Evolutionary conservation across 257 asterid species (phyloP).

Genomic region (Cynanchum wilfordii): DNA sequence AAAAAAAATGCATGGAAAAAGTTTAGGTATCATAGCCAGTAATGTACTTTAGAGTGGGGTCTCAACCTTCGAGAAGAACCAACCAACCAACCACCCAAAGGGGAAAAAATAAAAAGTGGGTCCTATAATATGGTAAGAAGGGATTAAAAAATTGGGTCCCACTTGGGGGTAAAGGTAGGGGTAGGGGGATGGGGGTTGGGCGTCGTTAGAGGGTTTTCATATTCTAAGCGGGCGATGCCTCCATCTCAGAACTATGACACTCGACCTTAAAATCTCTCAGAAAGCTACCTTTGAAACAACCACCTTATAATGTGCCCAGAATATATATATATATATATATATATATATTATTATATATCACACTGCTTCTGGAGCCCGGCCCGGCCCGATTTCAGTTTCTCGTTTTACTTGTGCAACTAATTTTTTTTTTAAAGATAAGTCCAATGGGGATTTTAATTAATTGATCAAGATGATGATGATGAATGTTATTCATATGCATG

Average conservation of each 20-base stretch:
- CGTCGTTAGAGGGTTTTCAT: constrained; percentile 28
- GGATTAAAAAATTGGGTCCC: too few relatives aligned
- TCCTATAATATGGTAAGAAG: too few relatives aligned
- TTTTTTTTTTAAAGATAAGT: too few relatives aligned
- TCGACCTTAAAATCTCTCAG: constrained; percentile 62
- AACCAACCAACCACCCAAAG: constrained; percentile 28
- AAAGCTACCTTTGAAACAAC: constrained; percentile 36
- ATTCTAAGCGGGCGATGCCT: constrained; percentile 25
- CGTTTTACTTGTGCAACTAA: constrained; percentile 31
- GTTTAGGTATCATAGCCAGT: constrained; percentile 36
- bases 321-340: too few relatives aligned
- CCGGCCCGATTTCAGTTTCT: background rate
- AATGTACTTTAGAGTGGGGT: constrained; percentile 27
- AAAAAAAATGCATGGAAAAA: constrained; percentile 44
- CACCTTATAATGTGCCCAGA: background rate
- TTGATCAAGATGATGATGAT: constrained; percentile 1
- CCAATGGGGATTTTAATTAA: constrained; percentile 9
- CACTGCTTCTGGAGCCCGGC: background rate
- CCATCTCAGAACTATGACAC: constrained; percentile 48
- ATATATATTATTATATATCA: too few relatives aligned
- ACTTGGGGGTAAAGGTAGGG: constrained; percentile 2
- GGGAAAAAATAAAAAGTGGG: background rate
- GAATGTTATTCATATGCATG: background rate
- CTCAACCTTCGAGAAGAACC: constrained; percentile 36
- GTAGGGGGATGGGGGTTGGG: constrained; percentile 18